These are phyloP conservation scores for Fusarium denticulatum DNA, from an alignment of 2,329 filamentous ascomycete genomes.

Conservation along the genomic window DNA sequence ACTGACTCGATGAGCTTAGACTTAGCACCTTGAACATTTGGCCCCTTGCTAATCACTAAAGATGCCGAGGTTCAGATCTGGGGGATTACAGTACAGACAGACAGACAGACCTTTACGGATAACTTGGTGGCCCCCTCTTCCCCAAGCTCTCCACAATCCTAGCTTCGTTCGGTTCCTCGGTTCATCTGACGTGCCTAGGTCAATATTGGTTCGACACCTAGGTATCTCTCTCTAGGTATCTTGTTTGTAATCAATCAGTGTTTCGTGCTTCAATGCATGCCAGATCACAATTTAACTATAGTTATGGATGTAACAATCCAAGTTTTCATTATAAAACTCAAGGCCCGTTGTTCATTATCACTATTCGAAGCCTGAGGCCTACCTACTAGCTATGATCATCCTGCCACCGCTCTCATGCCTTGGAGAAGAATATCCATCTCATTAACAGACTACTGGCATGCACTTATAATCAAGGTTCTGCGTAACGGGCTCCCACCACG, in stretches of 20 bases:
- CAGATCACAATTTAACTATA: neutral
- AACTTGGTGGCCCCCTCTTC: constrained; percentile 31
- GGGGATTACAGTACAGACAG: neutral
- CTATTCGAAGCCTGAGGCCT: constrained; percentile 17
- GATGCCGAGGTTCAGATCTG: constrained; percentile 41
- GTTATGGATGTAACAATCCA: neutral
- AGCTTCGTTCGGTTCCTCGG: constrained; percentile 19
- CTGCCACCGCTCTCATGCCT: constrained; percentile 32
- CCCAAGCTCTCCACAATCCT: constrained; percentile 29
- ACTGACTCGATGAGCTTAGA: neutral
- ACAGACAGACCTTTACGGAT: neutral
- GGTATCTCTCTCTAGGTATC: neutral
- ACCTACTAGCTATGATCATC: constrained; percentile 31
- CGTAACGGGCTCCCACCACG: constrained; percentile 42
- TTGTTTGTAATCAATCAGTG: neutral
- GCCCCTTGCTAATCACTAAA: constrained; percentile 23
- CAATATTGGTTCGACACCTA: neutral
- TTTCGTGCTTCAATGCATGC: neutral
- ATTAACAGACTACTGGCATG: constrained; percentile 30
- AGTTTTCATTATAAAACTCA: constrained; percentile 13
- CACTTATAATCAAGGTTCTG: constrained; percentile 36
- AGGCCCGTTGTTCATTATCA: constrained; percentile 38
- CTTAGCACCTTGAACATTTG: neutral
- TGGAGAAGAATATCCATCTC: constrained; percentile 18
- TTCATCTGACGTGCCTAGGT: neutral